Conservation (phyloP, 306 rosid species). For the Vigna angularis region DNA sequence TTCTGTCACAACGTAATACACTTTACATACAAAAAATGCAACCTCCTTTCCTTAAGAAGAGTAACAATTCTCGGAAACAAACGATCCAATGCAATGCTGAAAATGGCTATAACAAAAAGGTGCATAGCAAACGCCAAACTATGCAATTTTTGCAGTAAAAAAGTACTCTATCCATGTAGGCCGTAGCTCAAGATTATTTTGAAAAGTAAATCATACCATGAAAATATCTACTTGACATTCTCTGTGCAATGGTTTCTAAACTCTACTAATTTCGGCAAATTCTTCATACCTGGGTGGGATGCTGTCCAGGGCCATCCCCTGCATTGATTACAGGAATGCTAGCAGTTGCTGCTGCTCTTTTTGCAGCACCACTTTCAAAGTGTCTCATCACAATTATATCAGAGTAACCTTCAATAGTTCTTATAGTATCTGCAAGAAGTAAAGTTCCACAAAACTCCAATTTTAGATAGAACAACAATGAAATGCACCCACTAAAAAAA, state of each 20-base stretch:
- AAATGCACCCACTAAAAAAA: conserved; percentile 24
- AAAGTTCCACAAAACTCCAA: conserved; percentile 37
- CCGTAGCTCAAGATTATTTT: neutral
- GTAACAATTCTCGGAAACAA: neutral
- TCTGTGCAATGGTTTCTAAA: neutral
- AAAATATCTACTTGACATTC: neutral
- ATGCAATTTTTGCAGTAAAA: conserved; percentile 10
- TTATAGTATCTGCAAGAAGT: conserved; percentile 70
- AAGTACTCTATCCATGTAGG: conserved; percentile 1
- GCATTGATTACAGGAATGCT: conserved; percentile 91
- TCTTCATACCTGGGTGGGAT: conserved; percentile 81
- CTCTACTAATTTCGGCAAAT: neutral
- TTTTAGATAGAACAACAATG: neutral
- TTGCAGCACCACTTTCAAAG: conserved; percentile 97
- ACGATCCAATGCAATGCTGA: too few relatives aligned
- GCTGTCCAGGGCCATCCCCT: conserved; percentile 98
- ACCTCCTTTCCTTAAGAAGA: neutral
- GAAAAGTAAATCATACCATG: conserved; percentile 8
- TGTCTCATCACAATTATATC: conserved; percentile 94
- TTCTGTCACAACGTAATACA: conserved; percentile 17
- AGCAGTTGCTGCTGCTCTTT: conserved; percentile 84
- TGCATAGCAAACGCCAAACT: neutral
- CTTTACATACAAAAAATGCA: neutral
- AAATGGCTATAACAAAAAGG: too few relatives aligned
- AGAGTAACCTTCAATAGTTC: conserved; percentile 91